A percentile compares a stretch with the other conserved stretches of the same genome.
phyloP scores from a whole-genome alignment of 139 green algal species.

The Marvania coccoides region DNA sequence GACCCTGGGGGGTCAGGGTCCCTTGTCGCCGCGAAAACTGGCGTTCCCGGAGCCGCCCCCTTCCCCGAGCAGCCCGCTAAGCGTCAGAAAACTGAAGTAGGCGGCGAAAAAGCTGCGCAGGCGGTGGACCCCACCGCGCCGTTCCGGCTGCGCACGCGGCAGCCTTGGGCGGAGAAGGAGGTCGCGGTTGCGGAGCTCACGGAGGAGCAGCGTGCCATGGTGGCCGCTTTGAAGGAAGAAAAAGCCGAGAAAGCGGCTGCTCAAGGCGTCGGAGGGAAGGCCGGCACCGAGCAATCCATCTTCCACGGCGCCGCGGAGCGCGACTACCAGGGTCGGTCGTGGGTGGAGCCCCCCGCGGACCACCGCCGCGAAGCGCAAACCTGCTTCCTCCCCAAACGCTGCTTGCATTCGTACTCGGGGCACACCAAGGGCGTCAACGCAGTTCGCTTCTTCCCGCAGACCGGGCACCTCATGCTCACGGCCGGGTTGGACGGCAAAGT shows the following conservation, averaged over 20 bases:
- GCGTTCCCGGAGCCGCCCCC: slow-evolving; percentile 10
- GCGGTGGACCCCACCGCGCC: slow-evolving; percentile 28
- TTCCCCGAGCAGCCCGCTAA: slow-evolving; percentile 21
- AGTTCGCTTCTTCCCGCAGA: slow-evolving; percentile 89
- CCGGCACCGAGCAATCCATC: slow-evolving; percentile 26
- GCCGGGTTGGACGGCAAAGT: slow-evolving; percentile 87
- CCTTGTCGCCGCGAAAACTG: slow-evolving; percentile 6
- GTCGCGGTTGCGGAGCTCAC: slow-evolving; percentile 52
- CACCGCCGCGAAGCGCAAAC: slow-evolving; percentile 43
- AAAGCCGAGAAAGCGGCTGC: slow-evolving; percentile 50
- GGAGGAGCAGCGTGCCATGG: slow-evolving; percentile 73
- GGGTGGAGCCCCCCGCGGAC: slow-evolving; percentile 62
- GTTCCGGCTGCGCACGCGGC: slow-evolving; percentile 41
- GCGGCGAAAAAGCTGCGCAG: not conserved
- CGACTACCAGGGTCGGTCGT: slow-evolving; percentile 76
- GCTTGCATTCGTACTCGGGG: slow-evolving; percentile 85
- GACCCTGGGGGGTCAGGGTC: slow-evolving; percentile 11
- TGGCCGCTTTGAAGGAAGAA: slow-evolving; percentile 10
- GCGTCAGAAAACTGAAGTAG: slow-evolving; percentile 42
- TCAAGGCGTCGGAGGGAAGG: slow-evolving; percentile 33
- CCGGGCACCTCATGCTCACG: slow-evolving; percentile 89
- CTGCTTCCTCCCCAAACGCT: slow-evolving; percentile 89
- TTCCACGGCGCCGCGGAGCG: slow-evolving; percentile 72
- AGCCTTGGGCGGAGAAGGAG: slow-evolving; percentile 79
- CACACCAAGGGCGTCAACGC: slow-evolving; percentile 91